Evolutionary conservation across 1,284 basidiomycete species (phyloP), one percentile per base, ranked within the genome.

Genomic region (Sphaerobolus stellatus): DNA sequence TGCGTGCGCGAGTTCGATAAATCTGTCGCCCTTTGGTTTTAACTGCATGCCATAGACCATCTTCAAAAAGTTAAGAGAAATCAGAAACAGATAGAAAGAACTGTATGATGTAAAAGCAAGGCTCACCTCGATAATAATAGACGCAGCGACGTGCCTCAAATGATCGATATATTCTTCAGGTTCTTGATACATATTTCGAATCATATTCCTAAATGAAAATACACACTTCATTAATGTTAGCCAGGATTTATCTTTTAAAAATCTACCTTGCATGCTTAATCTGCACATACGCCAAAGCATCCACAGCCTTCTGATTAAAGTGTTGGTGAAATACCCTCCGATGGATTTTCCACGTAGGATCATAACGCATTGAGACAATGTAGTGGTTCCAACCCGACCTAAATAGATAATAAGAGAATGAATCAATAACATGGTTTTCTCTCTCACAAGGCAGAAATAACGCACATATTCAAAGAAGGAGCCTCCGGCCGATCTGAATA

Each of bases 401-500:
- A n/a, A n/a, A n/a, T n/a, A n/a, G n/a, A n/a, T n/a, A n/a, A n/a
- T n/a, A n/a, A n/a, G n/a, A n/a, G n/a, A n/a, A n/a, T n/a, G n/a
- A n/a, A n/a, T n/a, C n/a, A n/a, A n/a, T n/a, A n/a, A n/a, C n/a
- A n/a, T n/a, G n/a, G n/a, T n/a, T n/a, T n/a, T n/a, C n/a, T n/a
- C n/a, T n/a, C n/a, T n/a, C n/a, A n/a, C n/a, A n/a, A n/a, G n/a
- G n/a, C n/a, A n/a, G n/a, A n/a, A n/a, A n/a, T n/a, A n/a, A n/a
- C n/a, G n/a, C n/a, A n/a, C n/a, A n/a, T n/a, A 43, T 43, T 43
- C 13, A 43, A 18, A 20, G 28, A 24, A 18, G 41, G 22, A 24
- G 41, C 22, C 18, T 43, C 28, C 13, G 84, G 84, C 63, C 84
- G 86, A 68, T 88, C 86, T 22, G 84, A 82, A 66, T 89, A 89